Base-by-base conservation (phyloP, 2,329 filamentous ascomycete genomes). In the Blastomyces silverae region DNA sequence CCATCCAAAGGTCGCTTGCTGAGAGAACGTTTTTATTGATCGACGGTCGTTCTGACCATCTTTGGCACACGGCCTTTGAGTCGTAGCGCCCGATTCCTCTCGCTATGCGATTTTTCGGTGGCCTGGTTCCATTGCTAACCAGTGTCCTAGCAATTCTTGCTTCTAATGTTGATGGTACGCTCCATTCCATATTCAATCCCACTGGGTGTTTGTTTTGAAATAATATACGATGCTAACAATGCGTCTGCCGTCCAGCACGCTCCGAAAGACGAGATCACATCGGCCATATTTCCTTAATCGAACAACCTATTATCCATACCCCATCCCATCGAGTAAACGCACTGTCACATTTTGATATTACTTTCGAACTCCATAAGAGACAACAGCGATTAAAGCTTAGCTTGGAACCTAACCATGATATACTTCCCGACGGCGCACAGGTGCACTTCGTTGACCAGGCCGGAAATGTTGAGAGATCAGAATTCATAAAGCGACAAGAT, bases 331-430 rank as follows among this genome's bases (percentile, higher is more conserved):
- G 89, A 66, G 85, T 96, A 58, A 88, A 94, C 73, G 87, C 92
- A 60, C 81, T 89, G 64, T 93, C 92, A 17, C 81, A 86, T 28
- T 99, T 99, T 76, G 90, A 96, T 71, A 80, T 99, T 67, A 87
- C 85, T 39, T 97, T 99, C 75, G 82, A 85, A 65, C 79, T 96
- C 46, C 86, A 89, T 72, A 80, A 85, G 66, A 82, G 84, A 63
- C 79, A 83, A 66, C 84, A 92, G 68, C 84, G 86, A 69, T 82
- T 97, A 71, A 90, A 91, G 69, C 83, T 99, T 62, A 84, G 85
- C 64, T 83, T 99, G 60, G 87, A 94, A 74, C 94, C 94, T 3
- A 97, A 97, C 75, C 86, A 96, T 79, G 91, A 97, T 77, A 87
- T 97, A 65, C 82, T 99, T 57, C 85, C 88, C 64, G 84, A 91